A percentile compares a stretch with the other conserved stretches of the same genome.
These are phyloP conservation scores for Ananas comosus DNA, from an alignment of 176 grass and related monocot species.

Conservation along the genomic window DNA sequence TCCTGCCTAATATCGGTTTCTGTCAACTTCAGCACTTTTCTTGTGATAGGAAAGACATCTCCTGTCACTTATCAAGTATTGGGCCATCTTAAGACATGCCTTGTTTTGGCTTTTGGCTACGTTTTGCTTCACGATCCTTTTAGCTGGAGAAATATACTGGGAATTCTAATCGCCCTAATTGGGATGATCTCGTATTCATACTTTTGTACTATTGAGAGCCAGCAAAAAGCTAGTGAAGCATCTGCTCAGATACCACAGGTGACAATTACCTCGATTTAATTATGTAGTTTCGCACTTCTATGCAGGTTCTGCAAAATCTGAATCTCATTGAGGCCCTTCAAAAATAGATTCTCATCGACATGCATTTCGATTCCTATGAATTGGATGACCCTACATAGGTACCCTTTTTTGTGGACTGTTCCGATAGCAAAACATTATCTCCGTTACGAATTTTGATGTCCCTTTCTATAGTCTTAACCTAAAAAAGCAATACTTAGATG, in stretches of 20 bases:
- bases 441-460: too few relatives aligned
- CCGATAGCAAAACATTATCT: too few relatives aligned
- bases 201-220: slow-evolving; percentile 46
- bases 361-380: too few relatives aligned
- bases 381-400: too few relatives aligned
- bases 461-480: too few relatives aligned
- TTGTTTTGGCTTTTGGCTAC: slow-evolving; percentile 78
- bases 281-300: background rate
- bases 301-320: background rate
- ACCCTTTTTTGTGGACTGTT: too few relatives aligned
- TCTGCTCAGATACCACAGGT: slow-evolving; percentile 43
- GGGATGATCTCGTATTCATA: slow-evolving; percentile 86
- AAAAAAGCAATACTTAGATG: too few relatives aligned
- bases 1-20: slow-evolving; percentile 85
- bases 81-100: slow-evolving; percentile 90
- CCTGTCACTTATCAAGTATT: slow-evolving; percentile 88
- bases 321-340: too few relatives aligned
- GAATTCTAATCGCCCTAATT: slow-evolving; percentile 70
- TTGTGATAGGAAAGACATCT: slow-evolving; percentile 87
- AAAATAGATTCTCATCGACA: too few relatives aligned
- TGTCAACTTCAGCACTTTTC: slow-evolving; percentile 90
- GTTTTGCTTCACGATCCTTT: slow-evolving; percentile 84
- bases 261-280: background rate
- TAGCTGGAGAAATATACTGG: slow-evolving; percentile 92
- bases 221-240: slow-evolving; percentile 46